Conservation (phyloP, 805 yeast genomes). For the Wickerhamomyces chambardii region DNA sequence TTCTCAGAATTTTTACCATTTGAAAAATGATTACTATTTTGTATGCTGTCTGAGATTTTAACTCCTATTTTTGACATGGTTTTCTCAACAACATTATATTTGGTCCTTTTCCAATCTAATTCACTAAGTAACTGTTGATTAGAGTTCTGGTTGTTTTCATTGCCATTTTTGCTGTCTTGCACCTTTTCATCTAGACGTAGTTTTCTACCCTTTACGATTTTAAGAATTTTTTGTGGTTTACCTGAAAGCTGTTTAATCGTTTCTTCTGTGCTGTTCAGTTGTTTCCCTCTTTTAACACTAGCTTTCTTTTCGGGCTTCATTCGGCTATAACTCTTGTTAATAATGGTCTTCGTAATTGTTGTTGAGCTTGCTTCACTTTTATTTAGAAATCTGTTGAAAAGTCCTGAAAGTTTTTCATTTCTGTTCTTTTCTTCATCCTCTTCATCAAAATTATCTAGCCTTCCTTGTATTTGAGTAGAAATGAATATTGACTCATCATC, state of each 20-base stretch:
- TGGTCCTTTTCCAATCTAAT: background rate
- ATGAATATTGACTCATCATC: constrained; percentile 7
- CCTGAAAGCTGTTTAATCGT: constrained; percentile 8
- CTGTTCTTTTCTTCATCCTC: constrained; percentile 3
- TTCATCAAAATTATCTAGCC: constrained; percentile 9
- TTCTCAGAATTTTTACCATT: no score
- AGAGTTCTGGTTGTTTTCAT: background rate
- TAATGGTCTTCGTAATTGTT: background rate
- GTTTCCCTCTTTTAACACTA: background rate
- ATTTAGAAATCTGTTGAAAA: background rate
- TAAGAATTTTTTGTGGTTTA: constrained; percentile 4
- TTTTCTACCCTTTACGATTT: background rate
- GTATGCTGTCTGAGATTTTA: no score
- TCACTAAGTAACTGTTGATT: background rate
- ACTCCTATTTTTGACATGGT: no score
- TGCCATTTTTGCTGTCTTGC: no score
- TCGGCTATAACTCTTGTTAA: background rate
- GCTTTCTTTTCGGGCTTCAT: background rate
- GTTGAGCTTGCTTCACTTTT: background rate
- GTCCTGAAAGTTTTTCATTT: background rate
- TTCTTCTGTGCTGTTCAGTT: background rate
- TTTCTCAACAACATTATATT: background rate
- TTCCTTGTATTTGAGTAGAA: constrained; percentile 16
- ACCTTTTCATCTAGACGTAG: background rate
- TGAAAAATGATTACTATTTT: no score